Evolutionary conservation across 306 rosid species (phyloP), one percentile per base, ranked within the genome.

Genomic region (Vicia faba): DNA sequence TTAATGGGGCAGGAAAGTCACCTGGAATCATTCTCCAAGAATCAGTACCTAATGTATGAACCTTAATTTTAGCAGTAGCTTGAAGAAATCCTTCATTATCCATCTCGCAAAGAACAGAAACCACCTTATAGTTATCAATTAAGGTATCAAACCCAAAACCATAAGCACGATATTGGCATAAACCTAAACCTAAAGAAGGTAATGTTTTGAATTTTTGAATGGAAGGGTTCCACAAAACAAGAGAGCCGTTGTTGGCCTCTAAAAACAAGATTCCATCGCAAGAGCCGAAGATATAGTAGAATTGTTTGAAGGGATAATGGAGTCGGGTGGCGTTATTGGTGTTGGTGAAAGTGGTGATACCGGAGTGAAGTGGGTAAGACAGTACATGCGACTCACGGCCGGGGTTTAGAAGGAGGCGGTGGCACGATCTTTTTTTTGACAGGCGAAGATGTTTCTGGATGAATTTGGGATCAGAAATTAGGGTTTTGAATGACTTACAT

Each of bases 11-110:
- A 29, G 75, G 75, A 8, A 54, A 46, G 0, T 48, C 53, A 46
- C 2, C 12, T 2, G 11, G 53, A 14, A 76, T 72, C 50, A 8
- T 19, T 28, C 78, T 76, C 81, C 81, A 71, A 15, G 26, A 39
- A 31, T 40, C 11, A 0, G 75, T 23, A 46, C 72, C 75, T 56
- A 72, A 23, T 2, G 58, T 46, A 56, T 60, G 58, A 70, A 75
- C 71, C 68, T 45, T 14, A 3, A 46, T 31, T 31, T 31, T 31
- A 5, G 35, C 35, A 31, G n/a, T n/a, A n/a, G 7, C 7, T 31
- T 31, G 7, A 31, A 4, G 35, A 31, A 4, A 3, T 31, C 35
- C 35, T 4, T 31, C 6, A 5, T 0, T 0, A 31, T 1, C 35
- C 14, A 0, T 41, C 1, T 41, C 0, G 48, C 48, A 8, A 11